A percentile compares a stretch with the other conserved stretches of the same genome.
These are phyloP conservation scores for Pleurotus platypus DNA, from an alignment of 768 basidiomycete species.

Conservation along the genomic window DNA sequence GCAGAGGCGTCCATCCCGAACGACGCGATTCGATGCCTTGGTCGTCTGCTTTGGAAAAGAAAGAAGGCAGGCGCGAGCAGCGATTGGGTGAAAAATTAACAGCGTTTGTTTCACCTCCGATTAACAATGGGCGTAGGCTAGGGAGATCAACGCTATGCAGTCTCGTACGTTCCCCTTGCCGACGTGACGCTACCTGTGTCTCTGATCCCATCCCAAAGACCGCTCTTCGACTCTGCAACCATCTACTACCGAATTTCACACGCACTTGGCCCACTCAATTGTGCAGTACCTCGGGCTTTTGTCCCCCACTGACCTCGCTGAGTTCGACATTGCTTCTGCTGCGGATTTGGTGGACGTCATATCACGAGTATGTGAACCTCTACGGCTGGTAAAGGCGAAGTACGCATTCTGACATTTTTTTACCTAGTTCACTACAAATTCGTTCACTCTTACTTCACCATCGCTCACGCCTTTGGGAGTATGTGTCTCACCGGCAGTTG, in stretches of 20 bases:
- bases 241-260: conserved; percentile 50
- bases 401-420: background rate
- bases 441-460: conserved; percentile 80
- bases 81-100: conserved; percentile 47
- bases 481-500: conserved; percentile 75
- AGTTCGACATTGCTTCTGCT: conserved; percentile 53
- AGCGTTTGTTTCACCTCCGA: background rate
- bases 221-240: conserved; percentile 43
- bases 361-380: conserved; percentile 52
- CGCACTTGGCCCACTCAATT: conserved; percentile 70
- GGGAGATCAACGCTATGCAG: conserved; percentile 66
- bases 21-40: conserved; percentile 79
- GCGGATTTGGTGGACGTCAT: conserved; percentile 67
- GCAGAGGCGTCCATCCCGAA: conserved; percentile 51
- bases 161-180: conserved; percentile 54
- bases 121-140: conserved; percentile 37
- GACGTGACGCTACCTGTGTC: background rate
- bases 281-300: conserved; percentile 65
- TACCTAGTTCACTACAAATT: conserved; percentile 83
- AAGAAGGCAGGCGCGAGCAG: conserved; percentile 51
- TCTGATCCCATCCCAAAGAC: conserved; percentile 35
- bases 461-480: conserved; percentile 80
- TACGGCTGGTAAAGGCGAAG: background rate
- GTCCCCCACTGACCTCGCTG: conserved; percentile 54
- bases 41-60: conserved; percentile 65